Evolutionary conservation across 2,329 filamentous ascomycete species (phyloP).

Genomic region (Cladobotryum protrusum): DNA sequence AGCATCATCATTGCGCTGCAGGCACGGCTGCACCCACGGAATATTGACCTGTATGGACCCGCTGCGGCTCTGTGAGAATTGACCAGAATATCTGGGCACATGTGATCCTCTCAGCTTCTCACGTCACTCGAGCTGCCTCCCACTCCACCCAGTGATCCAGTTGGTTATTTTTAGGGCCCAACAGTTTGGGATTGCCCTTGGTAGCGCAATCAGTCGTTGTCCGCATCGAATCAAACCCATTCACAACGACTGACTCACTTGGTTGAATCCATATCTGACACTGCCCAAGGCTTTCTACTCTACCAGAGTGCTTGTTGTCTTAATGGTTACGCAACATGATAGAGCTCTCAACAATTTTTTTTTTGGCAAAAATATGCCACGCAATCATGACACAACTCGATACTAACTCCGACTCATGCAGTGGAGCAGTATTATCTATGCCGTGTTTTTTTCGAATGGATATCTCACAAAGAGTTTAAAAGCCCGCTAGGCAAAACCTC

Average conservation of each 20-base stretch:
- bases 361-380: no score
- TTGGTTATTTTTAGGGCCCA: slow-evolving; percentile 12
- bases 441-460: no score
- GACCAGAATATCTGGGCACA: slow-evolving; percentile 1
- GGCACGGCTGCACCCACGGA: slow-evolving; percentile 3
- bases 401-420: no score
- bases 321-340: no score
- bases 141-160: slow-evolving; percentile 1
- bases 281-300: no score
- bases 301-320: no score
- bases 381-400: no score
- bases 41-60: slow-evolving; percentile 1
- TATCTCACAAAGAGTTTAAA: no score
- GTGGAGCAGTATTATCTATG: no score
- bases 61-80: slow-evolving; percentile 1
- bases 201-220: slow-evolving; percentile 6
- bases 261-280: background rate
- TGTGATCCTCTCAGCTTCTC: slow-evolving; percentile 2
- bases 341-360: no score
- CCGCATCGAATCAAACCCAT: background rate
- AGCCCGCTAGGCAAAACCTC: no score
- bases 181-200: slow-evolving; percentile 6
- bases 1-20: slow-evolving; percentile 1
- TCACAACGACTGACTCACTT: background rate
- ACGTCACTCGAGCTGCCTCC: background rate